These are phyloP conservation scores for Gossypium longicalyx DNA, from an alignment of 345 rosid species.

Conservation along the genomic window DNA sequence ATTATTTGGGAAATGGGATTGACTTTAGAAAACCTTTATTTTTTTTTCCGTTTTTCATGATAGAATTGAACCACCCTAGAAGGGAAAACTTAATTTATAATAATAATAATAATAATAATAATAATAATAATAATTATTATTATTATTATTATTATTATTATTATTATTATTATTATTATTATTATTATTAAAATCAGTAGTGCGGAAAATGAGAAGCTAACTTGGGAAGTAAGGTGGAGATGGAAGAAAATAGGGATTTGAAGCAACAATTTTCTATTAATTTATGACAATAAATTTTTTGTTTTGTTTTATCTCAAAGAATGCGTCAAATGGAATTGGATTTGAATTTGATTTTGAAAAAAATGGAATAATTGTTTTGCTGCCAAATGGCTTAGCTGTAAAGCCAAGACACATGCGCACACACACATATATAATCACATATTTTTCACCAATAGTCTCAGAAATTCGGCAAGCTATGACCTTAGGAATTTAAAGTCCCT, in stretches of 20 bases:
- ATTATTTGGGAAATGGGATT: not conserved
- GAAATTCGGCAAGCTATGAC: too few relatives aligned
- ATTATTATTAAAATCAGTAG: not conserved
- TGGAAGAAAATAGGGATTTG: not conserved
- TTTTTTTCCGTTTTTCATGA: not conserved
- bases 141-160: too few relatives aligned
- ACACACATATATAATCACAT: not conserved
- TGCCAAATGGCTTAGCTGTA: not conserved
- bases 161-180: too few relatives aligned
- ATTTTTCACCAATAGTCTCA: too few relatives aligned
- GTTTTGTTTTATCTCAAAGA: not conserved
- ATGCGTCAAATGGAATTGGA: not conserved
- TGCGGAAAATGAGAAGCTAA: not conserved
- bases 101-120: too few relatives aligned
- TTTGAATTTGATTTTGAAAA: not conserved
- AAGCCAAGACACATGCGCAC: too few relatives aligned
- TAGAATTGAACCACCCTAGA: not conserved
- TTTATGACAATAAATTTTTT: not conserved
- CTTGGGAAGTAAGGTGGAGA: not conserved
- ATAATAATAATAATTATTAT: too few relatives aligned
- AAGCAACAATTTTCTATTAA: not conserved
- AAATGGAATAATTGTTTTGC: not conserved
- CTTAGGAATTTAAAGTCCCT: too few relatives aligned
- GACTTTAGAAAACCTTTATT: not conserved
- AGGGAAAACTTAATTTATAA: not conserved